These are phyloP conservation scores for Peniophora sp. DNA, from an alignment of 1,284 basidiomycete species.

Conservation along the genomic window DNA sequence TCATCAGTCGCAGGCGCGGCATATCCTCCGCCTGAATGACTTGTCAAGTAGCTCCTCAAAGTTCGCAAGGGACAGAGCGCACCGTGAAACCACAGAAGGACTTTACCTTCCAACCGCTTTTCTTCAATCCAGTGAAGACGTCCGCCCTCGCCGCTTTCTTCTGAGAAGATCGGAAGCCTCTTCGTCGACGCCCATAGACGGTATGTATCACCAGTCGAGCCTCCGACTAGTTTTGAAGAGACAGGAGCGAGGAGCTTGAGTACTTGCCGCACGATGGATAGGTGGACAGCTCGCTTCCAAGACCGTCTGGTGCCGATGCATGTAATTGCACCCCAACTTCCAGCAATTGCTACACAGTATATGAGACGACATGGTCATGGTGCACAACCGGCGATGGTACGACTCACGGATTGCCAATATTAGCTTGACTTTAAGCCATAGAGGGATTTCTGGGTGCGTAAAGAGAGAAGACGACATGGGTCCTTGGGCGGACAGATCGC, in stretches of 20 bases:
- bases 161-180: conserved; percentile 2
- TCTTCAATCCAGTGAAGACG: conserved; percentile 10
- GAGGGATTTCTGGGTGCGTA: too few relatives aligned
- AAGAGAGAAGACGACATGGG: too few relatives aligned
- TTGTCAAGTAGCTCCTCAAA: neutral
- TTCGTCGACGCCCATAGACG: conserved; percentile 1
- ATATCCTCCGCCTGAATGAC: conserved; percentile 6
- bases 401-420: too few relatives aligned
- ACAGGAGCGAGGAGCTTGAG: neutral
- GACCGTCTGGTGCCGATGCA: conserved; percentile 6
- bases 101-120: conserved; percentile 1
- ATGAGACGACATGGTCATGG: too few relatives aligned
- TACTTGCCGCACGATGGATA: conserved; percentile 3
- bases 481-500: too few relatives aligned
- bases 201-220: conserved; percentile 2
- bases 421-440: too few relatives aligned
- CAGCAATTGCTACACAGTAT: too few relatives aligned
- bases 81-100: conserved; percentile 9
- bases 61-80: neutral
- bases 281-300: conserved; percentile 2
- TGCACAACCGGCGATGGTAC: too few relatives aligned
- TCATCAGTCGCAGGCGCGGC: neutral
- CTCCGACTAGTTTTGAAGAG: neutral
- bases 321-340: too few relatives aligned
- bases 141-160: conserved; percentile 4